phyloP scores from a whole-genome alignment of 1,284 basidiomycete species.

The Ustilago lituana region DNA sequence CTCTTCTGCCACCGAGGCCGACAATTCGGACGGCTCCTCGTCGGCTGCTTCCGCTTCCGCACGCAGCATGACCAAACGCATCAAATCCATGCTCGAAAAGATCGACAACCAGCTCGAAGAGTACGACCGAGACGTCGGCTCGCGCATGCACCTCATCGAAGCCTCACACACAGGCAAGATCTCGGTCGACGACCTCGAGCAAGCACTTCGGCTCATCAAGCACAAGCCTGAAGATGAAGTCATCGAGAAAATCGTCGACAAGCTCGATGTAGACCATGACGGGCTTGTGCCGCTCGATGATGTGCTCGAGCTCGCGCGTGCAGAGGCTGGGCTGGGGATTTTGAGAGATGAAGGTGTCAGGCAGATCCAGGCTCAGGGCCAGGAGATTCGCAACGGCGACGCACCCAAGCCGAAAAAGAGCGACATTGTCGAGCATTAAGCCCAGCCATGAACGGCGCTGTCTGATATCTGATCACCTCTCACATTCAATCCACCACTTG shows the following conservation, averaged over 20 bases:
- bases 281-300: constrained; percentile 77
- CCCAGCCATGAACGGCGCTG: too few species aligned
- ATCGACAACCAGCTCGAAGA: constrained; percentile 91
- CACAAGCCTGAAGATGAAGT: constrained; percentile 89
- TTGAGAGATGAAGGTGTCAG: constrained; percentile 58
- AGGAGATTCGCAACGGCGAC: constrained; percentile 36
- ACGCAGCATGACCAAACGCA: constrained; percentile 87
- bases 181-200: constrained; percentile 86
- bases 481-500: too few species aligned
- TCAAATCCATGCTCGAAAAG: constrained; percentile 93
- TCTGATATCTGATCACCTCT: too few species aligned
- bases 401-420: constrained; percentile 57
- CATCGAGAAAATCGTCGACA: constrained; percentile 87
- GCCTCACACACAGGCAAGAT: constrained; percentile 91
- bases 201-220: constrained; percentile 90
- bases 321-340: constrained; percentile 67
- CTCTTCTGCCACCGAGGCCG: constrained; percentile 9
- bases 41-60: constrained; percentile 60
- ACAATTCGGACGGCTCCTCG: constrained; percentile 14
- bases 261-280: constrained; percentile 94
- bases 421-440: constrained; percentile 54
- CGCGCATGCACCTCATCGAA: constrained; percentile 91
- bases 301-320: constrained; percentile 67
- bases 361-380: constrained; percentile 55
- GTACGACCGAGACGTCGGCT: constrained; percentile 83